A percentile compares a stretch with the other conserved stretches of the same genome.
Conservation (phyloP, 352 stramenopile species). For the Globisporangium perplexum region DNA sequence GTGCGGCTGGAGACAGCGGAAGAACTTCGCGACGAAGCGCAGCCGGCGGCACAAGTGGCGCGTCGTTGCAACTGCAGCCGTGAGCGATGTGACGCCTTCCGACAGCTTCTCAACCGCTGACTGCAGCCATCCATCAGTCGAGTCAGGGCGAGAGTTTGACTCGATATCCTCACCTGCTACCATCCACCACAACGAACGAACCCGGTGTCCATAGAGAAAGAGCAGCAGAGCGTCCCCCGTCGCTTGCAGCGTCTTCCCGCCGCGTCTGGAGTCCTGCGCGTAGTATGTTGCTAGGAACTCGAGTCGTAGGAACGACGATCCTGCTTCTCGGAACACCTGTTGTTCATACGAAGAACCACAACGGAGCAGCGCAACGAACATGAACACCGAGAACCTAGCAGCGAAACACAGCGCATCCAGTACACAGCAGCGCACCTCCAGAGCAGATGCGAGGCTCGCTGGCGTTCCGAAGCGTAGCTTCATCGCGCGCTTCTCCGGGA, state of each 20-base stretch:
- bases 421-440: constrained; percentile 25
- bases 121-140: neutral
- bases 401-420: neutral
- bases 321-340: constrained; percentile 45
- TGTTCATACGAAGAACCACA: neutral
- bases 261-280: constrained; percentile 47
- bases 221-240: constrained; percentile 43
- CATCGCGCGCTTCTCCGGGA: constrained; percentile 35
- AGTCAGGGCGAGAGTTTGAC: neutral
- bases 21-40: constrained; percentile 20
- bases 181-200: constrained; percentile 7
- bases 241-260: constrained; percentile 59
- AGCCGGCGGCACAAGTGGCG: constrained; percentile 26
- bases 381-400: neutral
- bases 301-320: constrained; percentile 50
- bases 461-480: constrained; percentile 35
- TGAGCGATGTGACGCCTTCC: constrained; percentile 12
- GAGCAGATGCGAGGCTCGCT: constrained; percentile 32
- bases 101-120: neutral
- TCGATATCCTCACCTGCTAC: neutral
- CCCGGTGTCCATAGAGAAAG: constrained; percentile 49
- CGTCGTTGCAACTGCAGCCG: constrained; percentile 29
- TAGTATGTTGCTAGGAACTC: constrained; percentile 62
- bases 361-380: neutral
- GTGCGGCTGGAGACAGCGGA: constrained; percentile 20